Base-by-base conservation (phyloP, 345 rosid species). In the Salix arbutifolia region DNA sequence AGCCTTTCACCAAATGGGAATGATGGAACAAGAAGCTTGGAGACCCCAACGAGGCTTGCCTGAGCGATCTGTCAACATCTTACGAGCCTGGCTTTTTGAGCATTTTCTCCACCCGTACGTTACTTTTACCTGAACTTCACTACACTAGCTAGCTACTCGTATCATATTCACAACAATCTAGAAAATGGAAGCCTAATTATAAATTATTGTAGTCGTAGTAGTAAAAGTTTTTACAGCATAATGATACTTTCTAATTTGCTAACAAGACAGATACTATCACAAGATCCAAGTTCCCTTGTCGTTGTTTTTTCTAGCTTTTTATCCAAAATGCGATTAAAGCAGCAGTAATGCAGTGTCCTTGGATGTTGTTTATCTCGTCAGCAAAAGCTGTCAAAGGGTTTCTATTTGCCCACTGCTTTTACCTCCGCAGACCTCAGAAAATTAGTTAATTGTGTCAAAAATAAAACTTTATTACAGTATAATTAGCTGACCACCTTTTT, bases 51-150 rank as follows among this genome's bases (percentile, higher is more conserved):
- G 99, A 58, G 98, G 99, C 80, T 77, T 95, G 84, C 99, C 99
- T n/a, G 99, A 95, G 77, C 87, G 97, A 62, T 93, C 99, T 17
- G 98, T 95, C 85, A 93, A 86, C 89, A 89, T 93, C 74, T 83
- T 95, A 67, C 82, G 99, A 71, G 97, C 99, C 48, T 95, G 99
- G 99, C 99, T 95, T 79, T 95, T 93, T 61, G 98, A 95, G 84
- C 99, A 95, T 86, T 95, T 95, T 79, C 96, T 95, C 69, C 98
- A 95, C 85, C 99, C 99, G 99, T 95, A 93, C 89, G 98, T 87
- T 62, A 25, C 8, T 69, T 52, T 48, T 58, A 26, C 48, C 58
- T 68, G 10, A 72, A 66, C 37, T 37, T 78, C 73, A 31, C 11
- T 9, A 3, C 33, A 44, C 50, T 44, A 44, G 50, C 50, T 13